Evolutionary conservation across 1,284 basidiomycete genomes (phyloP).

Genomic region (Cryptococcus wingfieldii): DNA sequence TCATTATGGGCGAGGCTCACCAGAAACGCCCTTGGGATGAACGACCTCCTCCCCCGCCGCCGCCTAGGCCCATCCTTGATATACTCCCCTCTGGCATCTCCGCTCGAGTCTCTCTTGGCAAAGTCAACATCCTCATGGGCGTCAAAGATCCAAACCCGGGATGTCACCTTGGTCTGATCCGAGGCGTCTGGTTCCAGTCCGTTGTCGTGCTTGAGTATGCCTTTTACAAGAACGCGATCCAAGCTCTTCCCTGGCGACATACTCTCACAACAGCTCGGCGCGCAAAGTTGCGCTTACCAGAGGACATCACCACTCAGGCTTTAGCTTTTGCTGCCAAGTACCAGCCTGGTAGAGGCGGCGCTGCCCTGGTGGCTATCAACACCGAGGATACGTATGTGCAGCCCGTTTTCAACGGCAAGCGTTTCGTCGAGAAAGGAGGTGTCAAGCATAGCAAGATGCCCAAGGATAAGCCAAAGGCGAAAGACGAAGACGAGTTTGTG

Average conservation of each 20-base stretch:
- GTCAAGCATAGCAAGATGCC: conserved; percentile 13
- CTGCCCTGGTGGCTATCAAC: conserved; percentile 37
- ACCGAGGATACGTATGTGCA: conserved; percentile 30
- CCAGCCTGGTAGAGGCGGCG: conserved; percentile 35
- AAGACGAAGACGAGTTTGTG: conserved; percentile 9
- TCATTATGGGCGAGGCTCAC: conserved; percentile 50
- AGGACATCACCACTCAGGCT: conserved; percentile 61
- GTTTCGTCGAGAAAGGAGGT: conserved; percentile 26
- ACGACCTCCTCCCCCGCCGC: conserved; percentile 3
- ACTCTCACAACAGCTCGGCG: conserved; percentile 52
- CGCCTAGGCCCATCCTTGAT: conserved; percentile 41
- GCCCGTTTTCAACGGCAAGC: conserved; percentile 42
- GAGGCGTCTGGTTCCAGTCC: conserved; percentile 66
- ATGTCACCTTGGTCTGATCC: conserved; percentile 61
- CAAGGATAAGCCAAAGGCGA: conserved; percentile 4
- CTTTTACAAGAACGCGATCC: conserved; percentile 51
- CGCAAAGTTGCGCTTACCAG: conserved; percentile 52
- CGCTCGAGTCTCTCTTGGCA: conserved; percentile 59
- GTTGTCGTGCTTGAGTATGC: conserved; percentile 61
- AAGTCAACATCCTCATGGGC: conserved; percentile 66
- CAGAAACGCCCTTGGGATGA: conserved; percentile 13
- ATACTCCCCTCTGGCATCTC: conserved; percentile 58
- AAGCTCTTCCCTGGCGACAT: conserved; percentile 51
- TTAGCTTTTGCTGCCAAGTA: conserved; percentile 53
- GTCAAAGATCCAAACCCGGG: conserved; percentile 70